phyloP scores from a whole-genome alignment of 2,329 filamentous ascomycete genomes.

The Penicillium sclerotigenum region DNA sequence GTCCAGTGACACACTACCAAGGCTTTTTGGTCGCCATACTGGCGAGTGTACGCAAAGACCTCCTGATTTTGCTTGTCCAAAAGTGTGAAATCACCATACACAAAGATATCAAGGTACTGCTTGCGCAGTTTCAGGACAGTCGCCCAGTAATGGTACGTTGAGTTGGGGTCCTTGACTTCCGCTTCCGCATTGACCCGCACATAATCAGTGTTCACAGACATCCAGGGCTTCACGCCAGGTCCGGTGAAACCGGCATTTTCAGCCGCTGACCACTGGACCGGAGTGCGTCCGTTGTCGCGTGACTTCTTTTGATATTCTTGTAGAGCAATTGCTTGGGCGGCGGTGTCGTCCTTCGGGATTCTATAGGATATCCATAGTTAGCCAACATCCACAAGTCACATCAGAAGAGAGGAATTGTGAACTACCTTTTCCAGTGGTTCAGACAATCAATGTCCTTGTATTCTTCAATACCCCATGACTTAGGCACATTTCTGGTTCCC shows the following conservation, averaged over 20 bases:
- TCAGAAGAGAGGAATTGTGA: conserved; percentile 32
- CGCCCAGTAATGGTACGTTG: conserved; percentile 62
- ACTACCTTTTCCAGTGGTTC: conserved; percentile 53
- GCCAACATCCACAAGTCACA: background rate
- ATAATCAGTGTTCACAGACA: conserved; percentile 65
- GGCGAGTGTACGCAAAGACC: conserved; percentile 56
- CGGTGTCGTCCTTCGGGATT: conserved; percentile 31
- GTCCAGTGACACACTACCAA: conserved; percentile 40
- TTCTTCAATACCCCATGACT: conserved; percentile 59
- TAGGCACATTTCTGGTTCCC: conserved; percentile 63
- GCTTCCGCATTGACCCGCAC: conserved; percentile 59
- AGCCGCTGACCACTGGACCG: conserved; percentile 66
- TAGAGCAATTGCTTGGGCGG: conserved; percentile 29
- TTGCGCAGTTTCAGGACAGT: conserved; percentile 60
- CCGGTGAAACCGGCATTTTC: conserved; percentile 64
- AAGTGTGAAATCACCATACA: conserved; percentile 63
- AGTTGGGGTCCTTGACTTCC: conserved; percentile 40
- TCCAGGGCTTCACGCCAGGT: conserved; percentile 59
- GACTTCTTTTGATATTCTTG: conserved; percentile 42
- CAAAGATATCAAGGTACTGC: conserved; percentile 58
- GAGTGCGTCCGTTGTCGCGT: conserved; percentile 67
- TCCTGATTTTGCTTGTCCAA: conserved; percentile 52
- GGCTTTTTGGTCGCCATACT: conserved; percentile 32
- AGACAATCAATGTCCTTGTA: conserved; percentile 66
- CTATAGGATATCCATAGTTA: conserved; percentile 18